Evolutionary conservation across 1,139 yeast genomes (phyloP).

Genomic region (Geotrichum macrosporum): DNA sequence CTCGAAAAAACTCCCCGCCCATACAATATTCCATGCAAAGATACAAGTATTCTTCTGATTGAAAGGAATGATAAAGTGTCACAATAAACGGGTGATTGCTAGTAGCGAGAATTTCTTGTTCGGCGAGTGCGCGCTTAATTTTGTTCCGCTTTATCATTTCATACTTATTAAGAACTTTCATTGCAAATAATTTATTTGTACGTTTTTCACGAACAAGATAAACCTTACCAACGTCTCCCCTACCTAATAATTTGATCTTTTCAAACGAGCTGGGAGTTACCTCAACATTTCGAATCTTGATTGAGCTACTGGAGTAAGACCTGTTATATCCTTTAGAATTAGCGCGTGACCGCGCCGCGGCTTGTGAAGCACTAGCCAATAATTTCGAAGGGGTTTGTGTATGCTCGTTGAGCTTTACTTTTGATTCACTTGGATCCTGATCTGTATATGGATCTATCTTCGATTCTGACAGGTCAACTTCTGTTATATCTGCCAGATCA

Average conservation of each 20-base stretch:
- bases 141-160: constrained; percentile 96
- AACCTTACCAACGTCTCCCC: constrained; percentile 98
- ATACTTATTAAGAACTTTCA: constrained; percentile 83
- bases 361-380: constrained; percentile 15
- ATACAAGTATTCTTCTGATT: constrained; percentile 86
- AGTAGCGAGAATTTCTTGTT: constrained; percentile 92
- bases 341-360: constrained; percentile 36
- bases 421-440: neutral
- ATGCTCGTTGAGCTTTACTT: neutral
- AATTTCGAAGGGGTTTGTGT: constrained; percentile 9
- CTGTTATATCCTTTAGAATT: constrained; percentile 38
- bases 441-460: constrained; percentile 7
- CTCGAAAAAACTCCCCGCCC: constrained; percentile 99
- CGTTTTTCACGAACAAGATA: constrained; percentile 80
- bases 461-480: constrained; percentile 17
- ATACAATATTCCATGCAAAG: constrained; percentile 98
- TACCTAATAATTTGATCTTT: constrained; percentile 80
- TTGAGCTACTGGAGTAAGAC: constrained; percentile 63
- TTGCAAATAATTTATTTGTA: constrained; percentile 74
- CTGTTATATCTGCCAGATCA: constrained; percentile 18
- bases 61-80: constrained; percentile 92
- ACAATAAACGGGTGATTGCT: constrained; percentile 97
- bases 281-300: constrained; percentile 67
- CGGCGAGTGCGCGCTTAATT: constrained; percentile 90
- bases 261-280: constrained; percentile 87